phyloP scores from a whole-genome alignment of 2,329 filamentous ascomycete genomes.

The Phyllosticta capitalensis region DNA sequence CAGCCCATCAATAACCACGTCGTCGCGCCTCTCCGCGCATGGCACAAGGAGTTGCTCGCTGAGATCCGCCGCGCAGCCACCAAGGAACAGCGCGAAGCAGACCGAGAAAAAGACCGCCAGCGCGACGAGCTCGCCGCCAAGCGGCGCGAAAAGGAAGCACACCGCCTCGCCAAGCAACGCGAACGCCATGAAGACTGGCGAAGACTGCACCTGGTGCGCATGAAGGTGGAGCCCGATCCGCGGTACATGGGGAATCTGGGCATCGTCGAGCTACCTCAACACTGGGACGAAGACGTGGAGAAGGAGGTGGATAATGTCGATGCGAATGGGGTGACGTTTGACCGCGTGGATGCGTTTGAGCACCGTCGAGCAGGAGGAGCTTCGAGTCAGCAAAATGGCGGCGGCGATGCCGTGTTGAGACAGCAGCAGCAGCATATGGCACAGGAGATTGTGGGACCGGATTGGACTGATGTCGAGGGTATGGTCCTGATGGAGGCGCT shows the following conservation, averaged over 20 bases:
- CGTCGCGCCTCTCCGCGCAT: conserved; percentile 18
- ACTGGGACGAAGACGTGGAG: background rate
- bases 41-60: background rate
- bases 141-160: background rate
- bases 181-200: background rate
- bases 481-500: conserved; percentile 25
- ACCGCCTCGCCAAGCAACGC: background rate
- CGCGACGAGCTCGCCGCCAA: background rate
- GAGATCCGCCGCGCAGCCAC: background rate
- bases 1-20: conserved; percentile 18
- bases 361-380: background rate
- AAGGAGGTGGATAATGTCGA: conserved; percentile 19
- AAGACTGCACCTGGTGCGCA: background rate
- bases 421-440: conserved; percentile 11
- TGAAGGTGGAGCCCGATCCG: conserved; percentile 1
- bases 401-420: conserved; percentile 14
- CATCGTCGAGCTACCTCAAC: background rate
- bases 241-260: background rate
- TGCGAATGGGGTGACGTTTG: conserved; percentile 30
- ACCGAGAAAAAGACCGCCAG: background rate
- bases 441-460: conserved; percentile 10
- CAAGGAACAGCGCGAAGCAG: background rate
- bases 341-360: conserved; percentile 28
- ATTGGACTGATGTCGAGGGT: conserved; percentile 26
- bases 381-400: conserved; percentile 15